A percentile compares a stretch with the other conserved stretches of the same genome.
These are phyloP conservation scores for Claviceps monticola DNA, from an alignment of 2,329 filamentous ascomycete genomes.

Conservation along the genomic window DNA sequence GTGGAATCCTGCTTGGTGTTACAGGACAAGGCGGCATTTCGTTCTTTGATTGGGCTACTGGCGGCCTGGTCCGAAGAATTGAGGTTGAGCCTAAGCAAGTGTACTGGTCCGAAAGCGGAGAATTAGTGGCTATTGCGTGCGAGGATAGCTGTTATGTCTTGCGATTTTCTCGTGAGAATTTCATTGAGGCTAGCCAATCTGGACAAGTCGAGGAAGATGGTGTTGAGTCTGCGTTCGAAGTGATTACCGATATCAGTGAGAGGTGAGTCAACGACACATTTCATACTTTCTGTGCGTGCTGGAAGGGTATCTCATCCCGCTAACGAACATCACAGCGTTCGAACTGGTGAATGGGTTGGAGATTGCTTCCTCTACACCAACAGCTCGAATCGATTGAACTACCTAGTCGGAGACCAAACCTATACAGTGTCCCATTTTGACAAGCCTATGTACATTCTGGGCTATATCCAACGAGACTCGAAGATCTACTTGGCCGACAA, in stretches of 20 bases:
- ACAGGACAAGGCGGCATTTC: conserved; percentile 90
- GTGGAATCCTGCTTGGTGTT: conserved; percentile 82
- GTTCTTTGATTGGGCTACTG: conserved; percentile 92
- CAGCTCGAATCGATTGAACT: conserved; percentile 90
- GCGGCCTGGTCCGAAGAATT: conserved; percentile 79
- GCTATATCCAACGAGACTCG: conserved; percentile 92
- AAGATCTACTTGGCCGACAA: conserved; percentile 92
- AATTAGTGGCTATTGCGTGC: conserved; percentile 82
- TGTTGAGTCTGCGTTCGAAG: conserved; percentile 89
- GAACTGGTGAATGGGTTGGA: conserved; percentile 93
- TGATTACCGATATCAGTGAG: conserved; percentile 91
- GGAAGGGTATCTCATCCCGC: not conserved
- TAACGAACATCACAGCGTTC: conserved; percentile 44
- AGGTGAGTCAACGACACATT: conserved; percentile 33
- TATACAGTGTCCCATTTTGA: conserved; percentile 98
- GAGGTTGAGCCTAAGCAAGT: conserved; percentile 65
- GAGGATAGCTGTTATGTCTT: conserved; percentile 94
- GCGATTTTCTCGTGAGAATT: conserved; percentile 80
- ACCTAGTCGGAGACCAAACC: conserved; percentile 92
- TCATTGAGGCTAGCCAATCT: conserved; percentile 66
- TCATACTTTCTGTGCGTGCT: not conserved
- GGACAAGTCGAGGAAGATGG: conserved; percentile 80
- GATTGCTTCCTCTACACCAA: conserved; percentile 99
- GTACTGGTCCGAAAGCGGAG: conserved; percentile 95
- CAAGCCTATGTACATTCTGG: conserved; percentile 84